Base-by-base conservation (phyloP, 306 rosid species). In the Cucurbita maxima region DNA sequence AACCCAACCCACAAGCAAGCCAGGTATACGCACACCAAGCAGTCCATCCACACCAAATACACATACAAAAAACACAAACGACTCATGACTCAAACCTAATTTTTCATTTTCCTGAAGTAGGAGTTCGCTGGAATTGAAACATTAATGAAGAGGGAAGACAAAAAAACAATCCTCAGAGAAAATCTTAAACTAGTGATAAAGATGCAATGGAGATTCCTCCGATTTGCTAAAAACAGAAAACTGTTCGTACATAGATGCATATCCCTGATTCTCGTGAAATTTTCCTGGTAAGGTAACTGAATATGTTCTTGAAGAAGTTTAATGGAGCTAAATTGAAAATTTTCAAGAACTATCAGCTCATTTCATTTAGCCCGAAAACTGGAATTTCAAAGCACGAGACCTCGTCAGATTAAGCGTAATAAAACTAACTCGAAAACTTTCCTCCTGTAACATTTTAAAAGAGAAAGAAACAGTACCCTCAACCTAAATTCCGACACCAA, bases 21-120 rank as follows among this genome's bases (percentile, higher is more conserved):
- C 88, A 86, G 72, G 85, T 75, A 87, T 82, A 84, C 83, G 88
- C 96, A 87, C 89, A 86, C 96, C 96, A 84, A 84, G 86, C 76
- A 83, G 87, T 83, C 90, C 96, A 88, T 83, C 92, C 89, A 88
- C 84, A 87, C 85, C 82, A 85, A 83, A 86, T 61, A 90, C 86
- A 90, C 88, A 90, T 84, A 92, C 92, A 88, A 84, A 86, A 90
- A 84, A 82, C 90, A 86, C 88, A 92, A 87, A 86, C 83, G 76
- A 82, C 91, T 88, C 57, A 68, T 68, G 73, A 69, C 73, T 69
- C 87, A 30, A 85, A 89, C 94, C 95, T 87, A 92, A 81, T 81
- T 84, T 84, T 81, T 80, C 80, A 78, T 76, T 76, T 82, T 81
- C 76, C 82, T 77, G 76, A 64, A 77, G 79, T 77, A 79, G 78